Evolutionary conservation across 2,329 filamentous ascomycete genomes (phyloP).

Genomic region (Juglanconis oblonga): DNA sequence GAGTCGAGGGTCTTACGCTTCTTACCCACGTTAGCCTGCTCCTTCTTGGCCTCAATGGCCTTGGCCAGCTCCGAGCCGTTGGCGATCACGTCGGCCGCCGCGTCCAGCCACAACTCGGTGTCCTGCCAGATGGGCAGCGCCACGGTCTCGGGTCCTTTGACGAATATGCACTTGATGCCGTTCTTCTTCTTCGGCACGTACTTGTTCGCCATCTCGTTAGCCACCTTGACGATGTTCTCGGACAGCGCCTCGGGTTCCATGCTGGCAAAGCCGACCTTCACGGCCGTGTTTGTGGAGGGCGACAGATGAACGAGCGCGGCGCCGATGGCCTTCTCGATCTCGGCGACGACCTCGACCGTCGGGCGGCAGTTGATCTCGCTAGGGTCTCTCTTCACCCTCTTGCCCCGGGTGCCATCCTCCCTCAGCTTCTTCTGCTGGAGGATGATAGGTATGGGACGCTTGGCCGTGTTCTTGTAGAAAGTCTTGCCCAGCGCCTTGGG

Average conservation of each 20-base stretch:
- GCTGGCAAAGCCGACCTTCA: constrained; percentile 73
- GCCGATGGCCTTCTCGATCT: constrained; percentile 74
- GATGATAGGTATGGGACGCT: constrained; percentile 81
- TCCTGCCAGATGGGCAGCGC: constrained; percentile 94
- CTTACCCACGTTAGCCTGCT: constrained; percentile 63
- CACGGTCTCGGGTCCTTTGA: constrained; percentile 87
- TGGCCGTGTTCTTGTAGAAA: constrained; percentile 80
- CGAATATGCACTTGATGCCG: constrained; percentile 78
- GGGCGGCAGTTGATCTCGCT: constrained; percentile 44
- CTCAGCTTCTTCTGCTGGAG: constrained; percentile 53
- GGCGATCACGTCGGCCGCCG: constrained; percentile 68
- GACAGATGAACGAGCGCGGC: constrained; percentile 79
- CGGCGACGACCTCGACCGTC: constrained; percentile 68
- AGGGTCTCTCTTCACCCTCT: constrained; percentile 53
- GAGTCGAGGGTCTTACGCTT: constrained; percentile 53
- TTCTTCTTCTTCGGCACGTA: constrained; percentile 84
- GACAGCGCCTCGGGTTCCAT: constrained; percentile 74
- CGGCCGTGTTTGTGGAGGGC: constrained; percentile 73
- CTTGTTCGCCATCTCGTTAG: constrained; percentile 67
- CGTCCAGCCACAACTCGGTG: constrained; percentile 84
- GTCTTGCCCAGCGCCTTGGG: constrained; percentile 82
- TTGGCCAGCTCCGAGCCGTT: constrained; percentile 47
- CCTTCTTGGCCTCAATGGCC: constrained; percentile 36
- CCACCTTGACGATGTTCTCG: constrained; percentile 76
- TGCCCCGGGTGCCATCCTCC: constrained; percentile 57